phyloP scores from a whole-genome alignment of 805 yeast species.

The Candida qinlingensis region DNA sequence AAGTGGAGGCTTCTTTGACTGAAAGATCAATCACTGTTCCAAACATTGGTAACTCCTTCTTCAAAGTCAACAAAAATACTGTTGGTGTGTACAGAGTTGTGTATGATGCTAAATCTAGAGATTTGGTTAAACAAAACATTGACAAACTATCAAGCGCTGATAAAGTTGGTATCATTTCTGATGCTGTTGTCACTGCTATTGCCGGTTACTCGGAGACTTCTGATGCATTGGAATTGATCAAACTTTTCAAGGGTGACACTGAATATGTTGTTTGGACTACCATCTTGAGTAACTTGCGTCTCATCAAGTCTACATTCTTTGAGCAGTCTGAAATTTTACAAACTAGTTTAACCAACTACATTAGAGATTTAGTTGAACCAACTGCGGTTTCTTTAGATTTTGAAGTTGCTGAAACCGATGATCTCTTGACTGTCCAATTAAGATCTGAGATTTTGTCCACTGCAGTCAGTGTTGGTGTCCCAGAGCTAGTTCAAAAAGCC shows the following conservation, averaged over 20 bases:
- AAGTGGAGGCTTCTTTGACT: conserved; percentile 51
- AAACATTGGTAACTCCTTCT: conserved; percentile 42
- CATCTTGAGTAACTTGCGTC: conserved; percentile 40
- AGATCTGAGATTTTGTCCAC: conserved; percentile 55
- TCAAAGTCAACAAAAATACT: conserved; percentile 66
- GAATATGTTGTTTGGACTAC: conserved; percentile 65
- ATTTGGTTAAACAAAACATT: conserved; percentile 51
- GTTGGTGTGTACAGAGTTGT: conserved; percentile 73
- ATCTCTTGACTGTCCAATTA: conserved; percentile 58
- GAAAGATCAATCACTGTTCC: conserved; percentile 40
- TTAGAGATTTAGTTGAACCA: conserved; percentile 46
- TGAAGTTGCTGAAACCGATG: conserved; percentile 45
- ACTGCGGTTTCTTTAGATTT: conserved; percentile 58
- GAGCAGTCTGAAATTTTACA: conserved; percentile 44
- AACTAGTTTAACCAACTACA: conserved; percentile 44
- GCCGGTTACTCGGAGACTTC: conserved; percentile 64
- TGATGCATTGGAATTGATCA: conserved; percentile 51
- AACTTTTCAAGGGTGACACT: conserved; percentile 51
- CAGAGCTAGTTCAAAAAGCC: conserved; percentile 40
- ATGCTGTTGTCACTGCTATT: conserved; percentile 59
- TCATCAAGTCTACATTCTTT: conserved; percentile 45
- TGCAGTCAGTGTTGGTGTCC: conserved; percentile 49
- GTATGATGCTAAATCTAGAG: conserved; percentile 59
- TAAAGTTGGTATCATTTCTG: conserved; percentile 71
- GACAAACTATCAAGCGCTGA: conserved; percentile 62